Percentiles rank a stretch among this genome's conserved stretches.
Conservation (phyloP, 306 rosid genomes). For the Castanea crenata region DNA sequence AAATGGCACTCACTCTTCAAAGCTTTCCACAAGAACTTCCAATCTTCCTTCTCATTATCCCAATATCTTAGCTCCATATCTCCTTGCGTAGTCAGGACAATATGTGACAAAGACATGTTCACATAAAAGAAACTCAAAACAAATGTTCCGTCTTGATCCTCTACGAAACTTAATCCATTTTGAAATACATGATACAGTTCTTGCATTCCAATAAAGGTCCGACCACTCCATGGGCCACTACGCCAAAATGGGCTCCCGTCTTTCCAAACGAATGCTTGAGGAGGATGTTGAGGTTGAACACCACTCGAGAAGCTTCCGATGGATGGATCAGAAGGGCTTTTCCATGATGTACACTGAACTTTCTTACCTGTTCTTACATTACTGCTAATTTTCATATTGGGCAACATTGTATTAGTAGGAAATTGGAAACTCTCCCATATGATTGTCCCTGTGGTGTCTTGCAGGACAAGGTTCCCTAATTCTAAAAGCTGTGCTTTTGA, state of each 20-base stretch:
- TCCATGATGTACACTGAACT: slow-evolving; percentile 22
- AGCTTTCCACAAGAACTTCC: neutral
- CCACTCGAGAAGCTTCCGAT: slow-evolving; percentile 24
- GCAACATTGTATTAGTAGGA: slow-evolving; percentile 22
- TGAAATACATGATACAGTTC: slow-evolving; percentile 27
- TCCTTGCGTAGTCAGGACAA: slow-evolving; percentile 19
- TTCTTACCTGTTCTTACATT: neutral
- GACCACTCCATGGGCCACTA: slow-evolving; percentile 48
- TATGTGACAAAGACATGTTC: neutral
- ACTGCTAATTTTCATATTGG: slow-evolving; percentile 8
- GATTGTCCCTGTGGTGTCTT: neutral
- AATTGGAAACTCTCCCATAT: slow-evolving; percentile 41
- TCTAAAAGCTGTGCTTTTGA: slow-evolving; percentile 29
- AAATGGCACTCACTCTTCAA: slow-evolving; percentile 7
- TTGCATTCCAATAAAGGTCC: slow-evolving; percentile 31
- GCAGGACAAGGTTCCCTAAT: slow-evolving; percentile 32
- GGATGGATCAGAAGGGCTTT: slow-evolving; percentile 36
- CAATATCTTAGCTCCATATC: neutral
- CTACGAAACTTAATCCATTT: slow-evolving; percentile 17
- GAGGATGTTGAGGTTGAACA: slow-evolving; percentile 6
- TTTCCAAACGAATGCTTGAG: slow-evolving; percentile 38
- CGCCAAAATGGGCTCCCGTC: slow-evolving; percentile 25
- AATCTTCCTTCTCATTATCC: neutral
- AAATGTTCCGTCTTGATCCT: slow-evolving; percentile 13
- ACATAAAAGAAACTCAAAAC: neutral